Evolutionary conservation across 1,284 basidiomycete species (phyloP).

Genomic region (Butyriboletus appendiculatus): DNA sequence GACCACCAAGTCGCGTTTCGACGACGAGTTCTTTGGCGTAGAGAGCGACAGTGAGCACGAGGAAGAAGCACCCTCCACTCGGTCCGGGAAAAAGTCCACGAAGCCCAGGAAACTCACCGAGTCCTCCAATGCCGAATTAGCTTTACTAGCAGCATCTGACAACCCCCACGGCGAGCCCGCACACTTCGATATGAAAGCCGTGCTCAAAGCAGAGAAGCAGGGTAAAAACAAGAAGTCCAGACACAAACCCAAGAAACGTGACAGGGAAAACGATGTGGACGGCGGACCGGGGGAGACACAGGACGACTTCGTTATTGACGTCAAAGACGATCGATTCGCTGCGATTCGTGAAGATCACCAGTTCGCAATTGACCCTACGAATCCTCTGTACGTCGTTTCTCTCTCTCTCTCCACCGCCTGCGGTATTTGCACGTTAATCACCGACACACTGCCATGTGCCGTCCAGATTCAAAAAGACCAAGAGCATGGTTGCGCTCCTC

Average conservation of each 20-base stretch:
- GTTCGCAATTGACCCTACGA: constrained; percentile 95
- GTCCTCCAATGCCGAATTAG: constrained; percentile 55
- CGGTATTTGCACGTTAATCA: neutral
- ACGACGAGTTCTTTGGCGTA: constrained; percentile 67
- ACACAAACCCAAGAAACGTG: constrained; percentile 42
- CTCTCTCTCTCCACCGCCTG: too few species aligned
- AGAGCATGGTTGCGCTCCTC: constrained; percentile 82
- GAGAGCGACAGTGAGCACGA: constrained; percentile 46
- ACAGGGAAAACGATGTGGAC: constrained; percentile 41
- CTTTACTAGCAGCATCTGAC: constrained; percentile 62
- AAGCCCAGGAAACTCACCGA: constrained; percentile 10
- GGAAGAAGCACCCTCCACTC: constrained; percentile 32
- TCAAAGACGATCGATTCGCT: constrained; percentile 88
- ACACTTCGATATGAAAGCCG: constrained; percentile 93
- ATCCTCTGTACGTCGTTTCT: constrained; percentile 78
- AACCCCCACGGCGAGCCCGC: constrained; percentile 55
- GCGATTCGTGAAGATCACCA: constrained; percentile 87
- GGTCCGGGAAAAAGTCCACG: constrained; percentile 24
- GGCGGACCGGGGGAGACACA: constrained; percentile 61
- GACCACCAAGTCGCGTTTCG: constrained; percentile 36
- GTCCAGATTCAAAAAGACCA: constrained; percentile 84
- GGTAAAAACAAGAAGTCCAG: constrained; percentile 50
- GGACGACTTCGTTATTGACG: constrained; percentile 83
- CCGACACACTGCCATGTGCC: neutral
- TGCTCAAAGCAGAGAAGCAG: constrained; percentile 86